These are phyloP conservation scores for Mycena crocata DNA, from an alignment of 768 basidiomycete species.

Conservation along the genomic window DNA sequence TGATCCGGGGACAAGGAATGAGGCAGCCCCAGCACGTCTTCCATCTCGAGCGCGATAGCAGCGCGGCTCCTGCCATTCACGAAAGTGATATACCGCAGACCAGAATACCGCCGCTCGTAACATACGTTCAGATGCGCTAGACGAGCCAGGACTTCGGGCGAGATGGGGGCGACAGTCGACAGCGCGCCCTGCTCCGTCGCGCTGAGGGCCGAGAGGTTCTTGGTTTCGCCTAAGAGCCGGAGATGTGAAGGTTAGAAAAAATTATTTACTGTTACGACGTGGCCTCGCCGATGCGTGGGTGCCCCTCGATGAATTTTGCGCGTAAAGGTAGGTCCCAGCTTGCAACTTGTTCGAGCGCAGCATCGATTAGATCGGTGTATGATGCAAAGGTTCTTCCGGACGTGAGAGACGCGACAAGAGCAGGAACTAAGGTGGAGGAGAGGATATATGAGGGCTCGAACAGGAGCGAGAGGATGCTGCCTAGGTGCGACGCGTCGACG, in stretches of 20 bases:
- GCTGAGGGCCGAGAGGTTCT: constrained; percentile 79
- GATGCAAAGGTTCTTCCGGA: constrained; percentile 44
- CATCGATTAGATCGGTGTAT: constrained; percentile 69
- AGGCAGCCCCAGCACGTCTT: constrained; percentile 65
- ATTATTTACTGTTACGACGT: no score
- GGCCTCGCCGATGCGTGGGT: constrained; percentile 93
- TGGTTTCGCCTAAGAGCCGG: no score
- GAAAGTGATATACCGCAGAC: constrained; percentile 90
- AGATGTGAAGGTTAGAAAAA: no score
- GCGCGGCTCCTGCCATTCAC: constrained; percentile 86
- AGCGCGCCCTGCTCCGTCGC: constrained; percentile 80
- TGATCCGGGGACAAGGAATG: constrained; percentile 61
- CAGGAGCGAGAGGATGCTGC: constrained; percentile 40
- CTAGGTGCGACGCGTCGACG: constrained; percentile 48
- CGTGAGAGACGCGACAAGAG: constrained; percentile 51
- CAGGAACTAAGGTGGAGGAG: constrained; percentile 62
- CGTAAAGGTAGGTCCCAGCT: constrained; percentile 63
- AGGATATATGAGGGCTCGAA: constrained; percentile 75
- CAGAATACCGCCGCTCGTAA: constrained; percentile 80
- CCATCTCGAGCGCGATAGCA: constrained; percentile 84
- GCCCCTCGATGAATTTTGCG: constrained; percentile 80
- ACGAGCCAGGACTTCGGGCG: constrained; percentile 78
- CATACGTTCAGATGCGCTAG: constrained; percentile 80
- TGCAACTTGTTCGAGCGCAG: constrained; percentile 59
- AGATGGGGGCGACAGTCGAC: constrained; percentile 60